Evolutionary conservation across 2,329 filamentous ascomycete genomes (phyloP), one percentile per base, ranked within the genome.

Genomic region (Xylaria digitata): DNA sequence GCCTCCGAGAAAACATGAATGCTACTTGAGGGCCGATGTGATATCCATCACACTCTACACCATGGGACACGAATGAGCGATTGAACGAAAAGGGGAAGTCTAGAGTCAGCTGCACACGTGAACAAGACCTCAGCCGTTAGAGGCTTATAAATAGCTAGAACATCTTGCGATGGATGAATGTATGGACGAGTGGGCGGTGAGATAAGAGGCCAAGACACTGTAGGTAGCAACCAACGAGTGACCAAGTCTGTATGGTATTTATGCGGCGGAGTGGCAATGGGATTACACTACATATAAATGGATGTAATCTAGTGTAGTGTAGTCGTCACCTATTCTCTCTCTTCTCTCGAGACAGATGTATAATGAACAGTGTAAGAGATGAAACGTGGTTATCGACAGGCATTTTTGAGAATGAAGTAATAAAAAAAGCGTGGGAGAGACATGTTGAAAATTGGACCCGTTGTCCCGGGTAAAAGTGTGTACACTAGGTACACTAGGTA

Each of bases 351-450:
- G n/a, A n/a, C n/a, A n/a, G n/a, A n/a, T n/a, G 34, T 37, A 37
- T 40, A 15, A 40, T 40, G 34, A 37, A n/a, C n/a, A n/a, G n/a
- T n/a, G 34, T 15, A 21, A 19, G 21, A 37, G 13, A 15, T 32
- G 34, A 60, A 52, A 43, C 43, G 54, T 32, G 52, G 26, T 50
- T 32, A 43, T 50, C 4, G 23, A 50, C 5, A 17, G 3, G 23
- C 9, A 48, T 40, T 26, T 55, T 32, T 43, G 43, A 65, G 54
- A 65, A 56, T 55, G 13, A 11, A 50, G 23, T 17, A 11, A 32
- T 3, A 50, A 17, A 50, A 26, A 50, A 45, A 15, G n/a, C 6
- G 42, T 6, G 3, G 45, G 7, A 46, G 43, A 46, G 43, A 21
- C 21, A 5, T 26, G 26, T 13, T 34, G 23, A 42, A 40, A 53